phyloP scores from a whole-genome alignment of 2,329 filamentous ascomycete species.

The Keithomyces neogunnii region DNA sequence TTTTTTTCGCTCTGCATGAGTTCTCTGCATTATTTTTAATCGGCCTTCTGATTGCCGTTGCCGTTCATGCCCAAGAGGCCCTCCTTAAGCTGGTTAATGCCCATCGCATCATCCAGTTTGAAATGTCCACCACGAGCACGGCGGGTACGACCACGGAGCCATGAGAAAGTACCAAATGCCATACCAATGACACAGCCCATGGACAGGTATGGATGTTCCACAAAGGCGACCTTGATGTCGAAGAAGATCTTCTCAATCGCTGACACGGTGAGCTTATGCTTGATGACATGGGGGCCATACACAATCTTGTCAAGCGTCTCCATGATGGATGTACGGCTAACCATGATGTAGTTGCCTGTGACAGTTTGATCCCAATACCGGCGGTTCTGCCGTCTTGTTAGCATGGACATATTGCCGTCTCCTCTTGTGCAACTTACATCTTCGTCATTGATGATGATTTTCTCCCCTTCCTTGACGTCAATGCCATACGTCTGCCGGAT shows the following conservation, averaged over 20 bases:
- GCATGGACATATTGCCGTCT: background rate
- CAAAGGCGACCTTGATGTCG: constrained; percentile 49
- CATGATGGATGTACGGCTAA: constrained; percentile 81
- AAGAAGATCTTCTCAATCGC: constrained; percentile 64
- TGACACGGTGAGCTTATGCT: constrained; percentile 69
- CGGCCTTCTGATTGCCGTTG: constrained; percentile 27
- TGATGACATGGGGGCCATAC: constrained; percentile 59
- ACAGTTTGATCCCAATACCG: constrained; percentile 91
- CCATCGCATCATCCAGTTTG: constrained; percentile 48
- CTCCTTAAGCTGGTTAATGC: constrained; percentile 50
- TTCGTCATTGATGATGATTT: constrained; percentile 94
- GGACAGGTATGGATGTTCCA: constrained; percentile 51
- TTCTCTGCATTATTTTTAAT: constrained; percentile 13
- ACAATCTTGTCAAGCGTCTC: constrained; percentile 73
- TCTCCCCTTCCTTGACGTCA: constrained; percentile 77
- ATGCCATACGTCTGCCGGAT: constrained; percentile 91
- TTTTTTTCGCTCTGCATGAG: background rate
- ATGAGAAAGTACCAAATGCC: constrained; percentile 41
- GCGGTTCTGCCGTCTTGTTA: constrained; percentile 53
- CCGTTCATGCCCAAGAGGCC: constrained; percentile 46
- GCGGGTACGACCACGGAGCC: constrained; percentile 46
- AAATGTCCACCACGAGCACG: constrained; percentile 50
- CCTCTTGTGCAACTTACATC: constrained; percentile 57
- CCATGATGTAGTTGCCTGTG: constrained; percentile 82
- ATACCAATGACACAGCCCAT: constrained; percentile 50